Conservation (phyloP, 306 rosid species). For the Luffa aegyptiaca region DNA sequence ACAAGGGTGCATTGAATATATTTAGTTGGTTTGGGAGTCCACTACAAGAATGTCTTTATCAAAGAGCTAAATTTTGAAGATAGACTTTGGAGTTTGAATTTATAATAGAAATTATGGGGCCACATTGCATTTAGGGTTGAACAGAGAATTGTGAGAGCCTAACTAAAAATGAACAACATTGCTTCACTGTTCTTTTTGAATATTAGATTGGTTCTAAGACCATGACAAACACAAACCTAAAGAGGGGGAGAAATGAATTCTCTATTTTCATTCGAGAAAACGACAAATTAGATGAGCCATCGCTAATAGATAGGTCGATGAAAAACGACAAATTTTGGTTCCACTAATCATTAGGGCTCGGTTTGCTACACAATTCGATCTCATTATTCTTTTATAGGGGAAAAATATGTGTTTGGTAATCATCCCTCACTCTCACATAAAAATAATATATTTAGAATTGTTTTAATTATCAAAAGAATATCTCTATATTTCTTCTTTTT, state of each 20-base stretch:
- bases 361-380: background rate
- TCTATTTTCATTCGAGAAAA: background rate
- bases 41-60: background rate
- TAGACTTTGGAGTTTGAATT: background rate
- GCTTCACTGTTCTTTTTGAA: background rate
- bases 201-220: background rate
- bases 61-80: background rate
- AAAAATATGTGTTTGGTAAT: background rate
- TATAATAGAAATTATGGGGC: background rate
- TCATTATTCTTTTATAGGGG: background rate
- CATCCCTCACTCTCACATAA: too few relatives aligned
- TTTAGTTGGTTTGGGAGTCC: background rate
- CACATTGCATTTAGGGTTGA: background rate
- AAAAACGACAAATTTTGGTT: background rate
- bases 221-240: background rate
- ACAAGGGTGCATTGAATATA: slow-evolving; percentile 3
- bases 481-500: too few relatives aligned
- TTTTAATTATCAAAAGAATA: too few relatives aligned
- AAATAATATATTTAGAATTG: too few relatives aligned
- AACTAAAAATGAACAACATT: background rate
- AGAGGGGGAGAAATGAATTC: background rate
- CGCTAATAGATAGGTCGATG: background rate
- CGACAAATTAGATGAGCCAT: background rate
- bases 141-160: background rate
- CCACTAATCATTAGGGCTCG: background rate